Percentiles rank a stretch among this genome's conserved stretches.
Evolutionary conservation across 805 yeast species (phyloP).

Genomic region (Pichia rugopelliculosa): DNA sequence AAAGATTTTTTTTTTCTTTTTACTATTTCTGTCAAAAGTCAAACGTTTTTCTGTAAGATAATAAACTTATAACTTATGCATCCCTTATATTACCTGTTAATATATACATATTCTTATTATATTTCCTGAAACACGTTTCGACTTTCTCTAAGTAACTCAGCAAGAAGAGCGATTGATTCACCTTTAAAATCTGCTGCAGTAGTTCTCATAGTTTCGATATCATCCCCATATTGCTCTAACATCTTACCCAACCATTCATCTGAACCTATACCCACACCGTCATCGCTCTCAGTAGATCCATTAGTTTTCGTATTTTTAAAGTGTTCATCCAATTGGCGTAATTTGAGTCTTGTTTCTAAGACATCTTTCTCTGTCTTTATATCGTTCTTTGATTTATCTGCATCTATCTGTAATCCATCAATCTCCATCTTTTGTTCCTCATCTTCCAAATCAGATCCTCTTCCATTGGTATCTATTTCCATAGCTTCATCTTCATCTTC

Average conservation of each 20-base stretch:
- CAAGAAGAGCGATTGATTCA: conserved; percentile 20
- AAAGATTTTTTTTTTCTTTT: too few species aligned
- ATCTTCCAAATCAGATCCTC: neutral
- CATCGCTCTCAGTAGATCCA: neutral
- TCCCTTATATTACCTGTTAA: neutral
- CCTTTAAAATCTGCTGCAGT: conserved; percentile 51
- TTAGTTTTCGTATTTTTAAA: neutral
- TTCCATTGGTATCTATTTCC: neutral
- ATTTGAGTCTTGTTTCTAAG: conserved; percentile 3
- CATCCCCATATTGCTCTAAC: conserved; percentile 54
- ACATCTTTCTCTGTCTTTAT: conserved; percentile 2
- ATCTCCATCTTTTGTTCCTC: neutral
- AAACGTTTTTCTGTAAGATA: too few species aligned
- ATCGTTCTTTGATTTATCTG: neutral
- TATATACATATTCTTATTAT: neutral
- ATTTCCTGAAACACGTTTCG: conserved; percentile 5
- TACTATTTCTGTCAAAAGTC: too few species aligned
- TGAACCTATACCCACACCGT: neutral
- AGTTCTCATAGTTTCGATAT: conserved; percentile 47
- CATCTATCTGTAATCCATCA: neutral
- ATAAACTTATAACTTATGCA: too few species aligned
- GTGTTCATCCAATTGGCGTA: neutral
- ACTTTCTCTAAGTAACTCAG: conserved; percentile 7
- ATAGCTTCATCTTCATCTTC: neutral
- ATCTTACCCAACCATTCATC: conserved; percentile 25